Evolutionary conservation across 2,329 filamentous ascomycete genomes (phyloP).

Genomic region (Colletotrichum trifolii): DNA sequence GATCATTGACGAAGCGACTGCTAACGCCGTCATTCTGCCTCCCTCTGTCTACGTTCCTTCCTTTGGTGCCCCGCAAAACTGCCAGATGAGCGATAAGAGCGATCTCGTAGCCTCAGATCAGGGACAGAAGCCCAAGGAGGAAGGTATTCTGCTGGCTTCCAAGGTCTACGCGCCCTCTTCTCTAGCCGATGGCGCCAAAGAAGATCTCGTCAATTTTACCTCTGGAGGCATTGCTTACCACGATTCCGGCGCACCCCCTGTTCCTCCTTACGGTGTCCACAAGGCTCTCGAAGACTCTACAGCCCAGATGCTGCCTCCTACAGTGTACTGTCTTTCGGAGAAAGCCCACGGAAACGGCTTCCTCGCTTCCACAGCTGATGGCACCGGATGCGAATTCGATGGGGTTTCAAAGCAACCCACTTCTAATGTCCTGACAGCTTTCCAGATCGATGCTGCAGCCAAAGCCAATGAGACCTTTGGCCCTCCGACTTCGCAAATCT

Average conservation of each 20-base stretch:
- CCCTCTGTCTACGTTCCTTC: slow-evolving; percentile 2
- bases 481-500: no score
- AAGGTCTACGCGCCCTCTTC: neutral
- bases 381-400: no score
- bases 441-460: no score
- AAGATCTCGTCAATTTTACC: neutral
- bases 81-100: neutral
- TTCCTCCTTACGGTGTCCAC: neutral
- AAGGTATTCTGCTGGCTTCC: neutral
- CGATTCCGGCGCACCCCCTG: no score
- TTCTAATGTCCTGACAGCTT: no score
- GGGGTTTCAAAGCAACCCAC: no score
- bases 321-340: no score
- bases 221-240: no score
- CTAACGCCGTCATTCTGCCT: slow-evolving; percentile 14
- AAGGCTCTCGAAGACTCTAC: neutral
- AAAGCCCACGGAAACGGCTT: no score
- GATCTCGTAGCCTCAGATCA: neutral
- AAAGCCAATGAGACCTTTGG: no score
- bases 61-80: neutral
- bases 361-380: no score
- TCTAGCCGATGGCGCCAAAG: neutral
- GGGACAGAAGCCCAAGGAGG: neutral
- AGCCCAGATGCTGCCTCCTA: no score
- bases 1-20: slow-evolving; percentile 14